These are phyloP conservation scores for Penicillium silybi DNA, from an alignment of 495 filamentous ascomycete genomes.

Conservation along the genomic window DNA sequence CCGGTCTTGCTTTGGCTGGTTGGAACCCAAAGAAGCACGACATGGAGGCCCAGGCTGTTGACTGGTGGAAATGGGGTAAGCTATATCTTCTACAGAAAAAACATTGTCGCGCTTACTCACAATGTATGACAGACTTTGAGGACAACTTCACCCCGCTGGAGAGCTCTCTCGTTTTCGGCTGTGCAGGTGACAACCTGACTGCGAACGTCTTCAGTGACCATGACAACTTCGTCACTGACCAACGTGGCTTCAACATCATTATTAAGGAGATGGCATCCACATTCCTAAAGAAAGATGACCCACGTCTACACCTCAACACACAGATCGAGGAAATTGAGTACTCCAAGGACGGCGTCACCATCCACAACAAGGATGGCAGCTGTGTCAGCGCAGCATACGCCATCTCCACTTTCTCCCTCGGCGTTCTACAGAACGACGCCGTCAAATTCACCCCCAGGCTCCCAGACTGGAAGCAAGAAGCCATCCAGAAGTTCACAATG, in stretches of 20 bases:
- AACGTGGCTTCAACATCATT: conserved; percentile 62
- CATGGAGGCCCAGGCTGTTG: conserved; percentile 55
- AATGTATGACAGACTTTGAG: conserved; percentile 50
- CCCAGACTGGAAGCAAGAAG: conserved; percentile 63
- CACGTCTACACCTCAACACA: conserved; percentile 57
- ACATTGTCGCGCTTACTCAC: not conserved
- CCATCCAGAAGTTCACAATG: conserved; percentile 66
- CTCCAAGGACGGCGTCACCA: conserved; percentile 48
- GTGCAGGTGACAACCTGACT: conserved; percentile 43
- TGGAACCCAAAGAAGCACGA: conserved; percentile 60
- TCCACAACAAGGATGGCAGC: conserved; percentile 51
- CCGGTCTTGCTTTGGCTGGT: conserved; percentile 55
- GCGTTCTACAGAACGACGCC: conserved; percentile 62
- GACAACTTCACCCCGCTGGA: conserved; percentile 46
- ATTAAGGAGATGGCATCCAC: conserved; percentile 59
- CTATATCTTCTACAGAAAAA: not conserved
- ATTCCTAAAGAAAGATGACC: conserved; percentile 54
- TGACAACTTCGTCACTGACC: conserved; percentile 67
- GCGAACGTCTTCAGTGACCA: conserved; percentile 50
- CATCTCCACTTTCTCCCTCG: conserved; percentile 59
- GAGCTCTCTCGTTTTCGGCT: conserved; percentile 43
- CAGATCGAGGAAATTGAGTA: conserved; percentile 58
- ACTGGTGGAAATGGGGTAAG: conserved; percentile 59
- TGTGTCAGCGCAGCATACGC: conserved; percentile 61
- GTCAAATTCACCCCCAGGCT: conserved; percentile 59